phyloP scores from a whole-genome alignment of 2,329 filamentous ascomycete species.

The Conoideocrella luteorostrata region DNA sequence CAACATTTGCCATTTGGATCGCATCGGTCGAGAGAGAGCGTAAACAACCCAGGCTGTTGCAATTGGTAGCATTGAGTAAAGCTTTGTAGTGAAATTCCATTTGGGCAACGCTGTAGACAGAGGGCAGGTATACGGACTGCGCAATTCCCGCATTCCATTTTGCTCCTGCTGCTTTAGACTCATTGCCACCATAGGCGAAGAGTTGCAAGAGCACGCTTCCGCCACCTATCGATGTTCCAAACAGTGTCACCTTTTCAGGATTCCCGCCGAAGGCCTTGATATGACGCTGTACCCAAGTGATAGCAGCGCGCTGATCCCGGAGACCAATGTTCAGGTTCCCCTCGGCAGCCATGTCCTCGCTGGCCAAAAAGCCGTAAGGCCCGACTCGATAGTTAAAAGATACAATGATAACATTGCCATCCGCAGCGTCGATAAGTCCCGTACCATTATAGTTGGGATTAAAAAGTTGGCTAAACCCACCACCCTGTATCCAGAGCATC shows the following conservation, averaged over 20 bases:
- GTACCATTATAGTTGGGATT: slow-evolving; percentile 47
- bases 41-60: slow-evolving; percentile 36
- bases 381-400: slow-evolving; percentile 69
- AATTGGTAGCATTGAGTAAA: slow-evolving; percentile 32
- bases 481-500: slow-evolving; percentile 46
- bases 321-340: slow-evolving; percentile 59
- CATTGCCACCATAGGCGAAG: slow-evolving; percentile 38
- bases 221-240: too few relatives aligned
- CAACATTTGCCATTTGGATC: slow-evolving; percentile 29
- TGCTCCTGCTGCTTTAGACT: too few relatives aligned
- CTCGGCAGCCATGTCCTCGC: too few relatives aligned
- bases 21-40: slow-evolving; percentile 26
- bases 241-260: slow-evolving; percentile 55
- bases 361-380: slow-evolving; percentile 59
- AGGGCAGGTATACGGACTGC: slow-evolving; percentile 39
- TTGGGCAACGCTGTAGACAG: slow-evolving; percentile 33
- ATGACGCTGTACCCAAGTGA: slow-evolving; percentile 60
- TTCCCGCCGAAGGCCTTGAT: slow-evolving; percentile 60
- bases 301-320: slow-evolving; percentile 56
- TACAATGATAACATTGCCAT: slow-evolving; percentile 54
- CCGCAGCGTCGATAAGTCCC: slow-evolving; percentile 46
- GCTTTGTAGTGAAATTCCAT: slow-evolving; percentile 42
- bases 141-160: too few relatives aligned
- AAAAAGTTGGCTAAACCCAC: slow-evolving; percentile 42
- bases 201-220: slow-evolving; percentile 52